These are phyloP conservation scores for Colletotrichum costaricense DNA, from an alignment of 2,329 filamentous ascomycete genomes.

Conservation along the genomic window DNA sequence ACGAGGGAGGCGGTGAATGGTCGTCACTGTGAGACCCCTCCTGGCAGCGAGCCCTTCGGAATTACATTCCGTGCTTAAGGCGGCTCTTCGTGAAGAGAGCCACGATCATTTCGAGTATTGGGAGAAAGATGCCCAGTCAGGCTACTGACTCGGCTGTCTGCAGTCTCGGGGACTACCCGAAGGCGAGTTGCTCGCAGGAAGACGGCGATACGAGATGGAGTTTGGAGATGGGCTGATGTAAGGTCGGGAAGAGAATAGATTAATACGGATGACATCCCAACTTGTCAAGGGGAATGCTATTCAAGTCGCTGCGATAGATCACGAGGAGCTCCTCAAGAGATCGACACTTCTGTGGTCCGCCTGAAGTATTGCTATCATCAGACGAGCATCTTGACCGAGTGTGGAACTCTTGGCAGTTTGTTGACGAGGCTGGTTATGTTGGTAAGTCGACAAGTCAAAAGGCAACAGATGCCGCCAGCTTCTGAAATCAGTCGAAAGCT, in stretches of 20 bases:
- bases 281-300: not conserved
- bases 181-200: not conserved
- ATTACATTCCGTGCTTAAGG: not conserved
- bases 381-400: not conserved
- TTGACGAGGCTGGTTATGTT: not conserved
- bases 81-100: not conserved
- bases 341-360: not conserved
- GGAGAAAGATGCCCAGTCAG: not conserved
- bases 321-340: not conserved
- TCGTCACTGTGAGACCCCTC: not conserved
- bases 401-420: not conserved
- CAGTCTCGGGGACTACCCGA: not conserved
- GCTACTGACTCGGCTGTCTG: not conserved
- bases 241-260: not conserved
- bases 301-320: not conserved
- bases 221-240: not conserved
- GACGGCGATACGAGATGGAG: not conserved
- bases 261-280: not conserved
- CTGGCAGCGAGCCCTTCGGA: not conserved
- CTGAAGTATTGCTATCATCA: not conserved
- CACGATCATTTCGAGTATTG: not conserved
- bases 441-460: too few relatives aligned
- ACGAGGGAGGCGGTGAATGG: conserved; percentile 18
- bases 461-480: not conserved
- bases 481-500: not conserved